phyloP scores from a whole-genome alignment of 441 rosid species.

The Pelargonium fulgidum region DNA sequence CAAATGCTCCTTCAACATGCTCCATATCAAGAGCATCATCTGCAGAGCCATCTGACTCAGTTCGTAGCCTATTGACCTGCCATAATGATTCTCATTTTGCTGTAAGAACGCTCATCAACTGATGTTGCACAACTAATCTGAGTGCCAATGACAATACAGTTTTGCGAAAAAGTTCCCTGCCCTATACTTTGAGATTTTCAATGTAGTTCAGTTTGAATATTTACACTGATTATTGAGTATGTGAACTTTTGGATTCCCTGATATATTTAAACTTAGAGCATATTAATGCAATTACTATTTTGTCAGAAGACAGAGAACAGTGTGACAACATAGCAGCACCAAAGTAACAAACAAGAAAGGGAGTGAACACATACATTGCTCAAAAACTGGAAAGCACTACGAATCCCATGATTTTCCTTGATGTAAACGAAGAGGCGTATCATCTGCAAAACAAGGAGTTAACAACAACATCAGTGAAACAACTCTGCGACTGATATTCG shows the following conservation, averaged over 20 bases:
- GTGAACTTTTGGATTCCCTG: neutral
- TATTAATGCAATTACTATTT: neutral
- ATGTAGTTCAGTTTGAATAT: neutral
- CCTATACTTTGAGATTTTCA: neutral
- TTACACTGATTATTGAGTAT: neutral
- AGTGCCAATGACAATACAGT: neutral
- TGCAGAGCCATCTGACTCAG: conserved; percentile 51
- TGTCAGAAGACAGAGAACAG: conserved; percentile 8
- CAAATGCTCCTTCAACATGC: conserved; percentile 89
- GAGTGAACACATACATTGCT: conserved; percentile 57
- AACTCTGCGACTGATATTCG: neutral
- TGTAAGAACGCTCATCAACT: conserved; percentile 2
- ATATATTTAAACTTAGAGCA: neutral
- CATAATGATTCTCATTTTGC: conserved; percentile 13
- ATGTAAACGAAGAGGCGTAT: conserved; percentile 78
- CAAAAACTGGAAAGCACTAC: conserved; percentile 80
- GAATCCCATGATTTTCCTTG: conserved; percentile 78
- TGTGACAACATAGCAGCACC: conserved; percentile 13
- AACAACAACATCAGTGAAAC: conserved; percentile 13
- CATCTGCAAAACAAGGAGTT: conserved; percentile 51
- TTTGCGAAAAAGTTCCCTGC: neutral
- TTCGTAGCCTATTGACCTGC: conserved; percentile 66
- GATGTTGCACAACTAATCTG: neutral
- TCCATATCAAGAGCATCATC: conserved; percentile 74
- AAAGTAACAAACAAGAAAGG: conserved; percentile 5